Evolutionary conservation across 306 rosid species (phyloP).

Genomic region (Quercus alba): DNA sequence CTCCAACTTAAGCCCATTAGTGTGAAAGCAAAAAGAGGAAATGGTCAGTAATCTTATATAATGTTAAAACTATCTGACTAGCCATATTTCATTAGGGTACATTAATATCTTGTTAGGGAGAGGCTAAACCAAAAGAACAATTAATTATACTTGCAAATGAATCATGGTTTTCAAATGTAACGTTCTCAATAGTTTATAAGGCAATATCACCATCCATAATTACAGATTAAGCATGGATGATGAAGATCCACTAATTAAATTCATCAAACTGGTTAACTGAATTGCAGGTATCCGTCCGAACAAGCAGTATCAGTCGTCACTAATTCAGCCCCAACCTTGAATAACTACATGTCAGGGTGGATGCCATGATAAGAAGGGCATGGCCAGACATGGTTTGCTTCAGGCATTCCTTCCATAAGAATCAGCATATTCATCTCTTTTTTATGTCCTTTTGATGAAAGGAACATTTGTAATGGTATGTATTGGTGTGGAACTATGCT

Average conservation of each 20-base stretch:
- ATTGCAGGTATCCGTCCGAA: constrained; percentile 73
- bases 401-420: background rate
- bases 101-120: too few relatives aligned
- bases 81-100: too few relatives aligned
- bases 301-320: constrained; percentile 60
- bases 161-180: background rate
- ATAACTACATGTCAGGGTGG: constrained; percentile 85
- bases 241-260: background rate
- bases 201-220: background rate
- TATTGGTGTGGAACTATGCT: background rate
- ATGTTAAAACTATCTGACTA: too few relatives aligned
- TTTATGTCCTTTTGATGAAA: background rate
- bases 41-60: too few relatives aligned
- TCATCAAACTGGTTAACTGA: background rate
- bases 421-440: background rate
- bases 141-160: background rate
- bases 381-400: background rate
- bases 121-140: background rate
- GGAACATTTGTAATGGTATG: background rate
- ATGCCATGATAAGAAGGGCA: constrained; percentile 49
- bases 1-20: background rate
- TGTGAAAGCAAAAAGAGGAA: too few relatives aligned
- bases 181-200: background rate
- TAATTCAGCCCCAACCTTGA: constrained; percentile 84
- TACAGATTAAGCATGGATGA: background rate